Base-by-base conservation (phyloP, 179 eudicot genomes). In the Gypsophila paniculata region DNA sequence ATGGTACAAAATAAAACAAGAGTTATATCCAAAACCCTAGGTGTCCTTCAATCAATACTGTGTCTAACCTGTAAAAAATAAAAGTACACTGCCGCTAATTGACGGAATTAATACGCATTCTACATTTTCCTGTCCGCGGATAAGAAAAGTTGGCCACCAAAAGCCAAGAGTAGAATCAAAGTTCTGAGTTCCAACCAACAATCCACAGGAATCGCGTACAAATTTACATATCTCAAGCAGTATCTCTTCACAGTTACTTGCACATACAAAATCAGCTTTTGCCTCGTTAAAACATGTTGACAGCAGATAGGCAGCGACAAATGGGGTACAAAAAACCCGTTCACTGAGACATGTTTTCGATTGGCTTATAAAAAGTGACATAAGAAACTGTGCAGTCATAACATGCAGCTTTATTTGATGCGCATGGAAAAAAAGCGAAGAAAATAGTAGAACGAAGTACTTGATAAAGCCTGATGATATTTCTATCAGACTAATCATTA, bases 101-200 rank as follows among this genome's bases (percentile, higher is more conserved):
- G 51, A 34, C 29, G 26, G 19, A 64, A n/a, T 15, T 64, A 64
- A 64, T 64, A 64, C 25, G 42, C 55, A 23, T 44, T 44, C 34
- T 65, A 65, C 22, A 29, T 49, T 64, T 42, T 64, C 19, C 48
- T 21, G 12, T 38, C 67, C 13, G 34, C 7, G 22, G 38, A 18
- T 39, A 63, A 36, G 48, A 38, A 39, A 44, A 11, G 6, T 19
- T 19, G 53, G n/a, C 48, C 18, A 63, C 4, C 34, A 14, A 22
- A 65, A 42, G 55, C 26, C 68, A 64, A 38, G 1, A 65, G 55
- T 65, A 17, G 55, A 42, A 51, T 65, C 53, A 22, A 46, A 44
- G 13, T 65, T 39, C 5, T 22, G 55, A 42, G 34, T 65, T 59
- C 17, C 34, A 13, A 46, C 15, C 23, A 42, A 65, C 34, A 23